A percentile compares a stretch with the other conserved stretches of the same genome.
These are phyloP conservation scores for Mycosphaerella sp. DNA, from an alignment of 2,329 filamentous ascomycete genomes.

Conservation along the genomic window DNA sequence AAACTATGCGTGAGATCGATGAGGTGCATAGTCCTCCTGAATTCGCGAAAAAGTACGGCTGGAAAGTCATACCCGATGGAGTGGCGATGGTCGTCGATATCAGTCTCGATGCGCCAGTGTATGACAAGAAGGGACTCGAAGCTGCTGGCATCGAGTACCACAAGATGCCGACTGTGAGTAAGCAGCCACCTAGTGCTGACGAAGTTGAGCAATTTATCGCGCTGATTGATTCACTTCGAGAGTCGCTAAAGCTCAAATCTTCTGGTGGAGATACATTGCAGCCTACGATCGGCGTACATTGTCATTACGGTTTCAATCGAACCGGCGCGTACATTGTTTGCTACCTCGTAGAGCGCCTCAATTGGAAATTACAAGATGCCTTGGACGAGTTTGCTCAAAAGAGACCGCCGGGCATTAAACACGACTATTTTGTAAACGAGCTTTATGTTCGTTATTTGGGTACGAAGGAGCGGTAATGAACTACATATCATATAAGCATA, in stretches of 20 bases:
- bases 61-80: conserved; percentile 46
- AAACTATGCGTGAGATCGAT: conserved; percentile 87
- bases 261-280: conserved; percentile 34
- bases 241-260: conserved; percentile 32
- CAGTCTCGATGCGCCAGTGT: conserved; percentile 82
- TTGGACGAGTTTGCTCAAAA: conserved; percentile 69
- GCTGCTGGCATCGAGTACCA: conserved; percentile 48
- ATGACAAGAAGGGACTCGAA: conserved; percentile 58
- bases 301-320: conserved; percentile 93
- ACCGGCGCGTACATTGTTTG: conserved; percentile 87
- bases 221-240: conserved; percentile 47
- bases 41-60: conserved; percentile 64
- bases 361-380: conserved; percentile 66
- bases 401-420: conserved; percentile 76
- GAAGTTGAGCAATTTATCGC: conserved; percentile 56
- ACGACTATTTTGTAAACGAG: conserved; percentile 81
- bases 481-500: too few species aligned
- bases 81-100: conserved; percentile 67
- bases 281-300: conserved; percentile 70
- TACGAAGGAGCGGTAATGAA: conserved; percentile 13
- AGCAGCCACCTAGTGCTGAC: conserved; percentile 67
- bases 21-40: conserved; percentile 68
- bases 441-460: conserved; percentile 11
- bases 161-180: conserved; percentile 89
- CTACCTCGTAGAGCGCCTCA: conserved; percentile 79